Base-by-base conservation (phyloP, 805 yeast genomes). In the Kregervanrija pseudodelftensis region DNA sequence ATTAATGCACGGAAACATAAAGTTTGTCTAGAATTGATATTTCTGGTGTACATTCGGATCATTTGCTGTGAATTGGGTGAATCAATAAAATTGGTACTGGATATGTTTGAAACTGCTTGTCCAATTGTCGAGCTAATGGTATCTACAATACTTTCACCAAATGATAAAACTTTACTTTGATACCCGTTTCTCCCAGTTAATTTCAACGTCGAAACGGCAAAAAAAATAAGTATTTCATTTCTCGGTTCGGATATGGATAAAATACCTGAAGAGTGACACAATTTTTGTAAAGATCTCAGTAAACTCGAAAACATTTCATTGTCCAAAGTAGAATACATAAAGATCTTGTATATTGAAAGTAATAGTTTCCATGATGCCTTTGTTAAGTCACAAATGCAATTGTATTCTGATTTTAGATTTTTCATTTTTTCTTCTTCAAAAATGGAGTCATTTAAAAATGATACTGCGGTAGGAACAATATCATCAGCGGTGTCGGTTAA, bases 241-340 rank as follows among this genome's bases (percentile, higher is more conserved):
- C 95, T 67, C 16, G 82, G 68, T 0, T 66, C 67, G 1, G 61
- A 56, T 11, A 84, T 58, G 0, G 79, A 80, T n/a, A 89, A 61
- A 12, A 87, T 65, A 0, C 97, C 97, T 0, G 90, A 74, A 0
- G 90, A 79, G 58, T 88, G 96, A 7, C 95, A 79, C 40, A 86
- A 69, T 50, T 82, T 81, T 59, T 91, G 97, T 8, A 86, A 70
- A 0, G 95, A 75, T 35, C 95, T 68, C 2, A 89, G 77, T 3
- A 82, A 56, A 9, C 69, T 64, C 45, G 84, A 84, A 60, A 85
- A 90, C 15, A 79, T 57, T 13, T 85, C 91, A 44, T 73, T 70
- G 54, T 88, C 95, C 56, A 86, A 63, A 5, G 84, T 69, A 0
- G 89, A 77, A 53, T 79, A 79, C 8, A 91, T 58, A 42, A 77